Conservation (phyloP, 2,329 filamentous ascomycete genomes). For the Ambrosiella beaveri region DNA sequence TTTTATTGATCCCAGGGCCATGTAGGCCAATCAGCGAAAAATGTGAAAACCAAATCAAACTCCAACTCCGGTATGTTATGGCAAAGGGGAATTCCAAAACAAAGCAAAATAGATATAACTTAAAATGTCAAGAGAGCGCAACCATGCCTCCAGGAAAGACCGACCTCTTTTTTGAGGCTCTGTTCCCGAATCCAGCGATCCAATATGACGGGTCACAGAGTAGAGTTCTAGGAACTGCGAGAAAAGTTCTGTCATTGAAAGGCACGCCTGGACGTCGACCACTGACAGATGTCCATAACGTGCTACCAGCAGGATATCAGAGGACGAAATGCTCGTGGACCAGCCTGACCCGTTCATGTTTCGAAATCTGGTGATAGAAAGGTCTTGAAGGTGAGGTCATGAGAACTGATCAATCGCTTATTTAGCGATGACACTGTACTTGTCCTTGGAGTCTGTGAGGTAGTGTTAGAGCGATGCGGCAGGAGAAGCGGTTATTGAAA, state of each 20-base stretch:
- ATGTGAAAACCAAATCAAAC: conserved; percentile 9
- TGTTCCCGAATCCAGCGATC: background rate
- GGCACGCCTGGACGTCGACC: too few species aligned
- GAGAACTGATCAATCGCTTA: conserved; percentile 1
- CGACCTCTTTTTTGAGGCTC: background rate
- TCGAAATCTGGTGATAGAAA: background rate
- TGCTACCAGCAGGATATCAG: too few species aligned
- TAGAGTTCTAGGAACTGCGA: too few species aligned
- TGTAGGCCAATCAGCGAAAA: conserved; percentile 12
- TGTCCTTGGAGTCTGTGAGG: conserved; percentile 6
- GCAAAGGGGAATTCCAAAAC: background rate
- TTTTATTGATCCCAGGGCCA: conserved; percentile 10
- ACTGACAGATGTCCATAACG: too few species aligned
- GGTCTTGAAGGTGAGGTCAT: background rate
- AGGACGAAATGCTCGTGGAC: too few species aligned
- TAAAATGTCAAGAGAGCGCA: background rate
- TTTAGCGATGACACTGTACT: conserved; percentile 12
- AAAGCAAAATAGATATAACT: conserved; percentile 7
- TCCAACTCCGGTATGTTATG: conserved; percentile 13
- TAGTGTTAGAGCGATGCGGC: too few species aligned
- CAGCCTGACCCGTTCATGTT: background rate
- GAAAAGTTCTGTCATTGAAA: too few species aligned
- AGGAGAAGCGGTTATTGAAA: too few species aligned
- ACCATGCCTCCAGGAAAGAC: background rate
- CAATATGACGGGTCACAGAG: too few species aligned